phyloP scores from a whole-genome alignment of 1,284 basidiomycete species.

The Butyriboletus appendiculatus region DNA sequence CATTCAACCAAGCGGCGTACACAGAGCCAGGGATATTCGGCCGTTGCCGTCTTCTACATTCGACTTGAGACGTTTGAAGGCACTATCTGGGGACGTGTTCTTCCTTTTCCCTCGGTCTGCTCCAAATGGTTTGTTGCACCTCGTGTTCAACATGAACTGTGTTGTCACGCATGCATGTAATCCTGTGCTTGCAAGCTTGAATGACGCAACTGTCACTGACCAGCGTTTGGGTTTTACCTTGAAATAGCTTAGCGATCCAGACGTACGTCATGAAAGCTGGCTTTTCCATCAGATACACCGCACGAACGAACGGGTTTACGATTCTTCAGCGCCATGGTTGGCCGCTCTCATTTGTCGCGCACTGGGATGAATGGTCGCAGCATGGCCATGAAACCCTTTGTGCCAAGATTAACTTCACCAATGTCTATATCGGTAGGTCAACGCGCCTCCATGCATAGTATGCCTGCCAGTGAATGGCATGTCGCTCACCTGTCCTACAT shows the following conservation, averaged over 20 bases:
- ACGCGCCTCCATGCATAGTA: constrained; percentile 17
- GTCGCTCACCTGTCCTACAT: constrained; percentile 17
- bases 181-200: constrained; percentile 12
- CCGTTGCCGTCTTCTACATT: constrained; percentile 3
- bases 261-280: constrained; percentile 24
- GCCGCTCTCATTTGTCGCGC: constrained; percentile 13
- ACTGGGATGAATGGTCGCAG: constrained; percentile 14
- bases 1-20: background rate
- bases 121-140: constrained; percentile 20
- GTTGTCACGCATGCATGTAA: constrained; percentile 15
- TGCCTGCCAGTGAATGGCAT: constrained; percentile 19
- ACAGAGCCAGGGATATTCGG: background rate
- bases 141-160: constrained; percentile 29
- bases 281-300: constrained; percentile 5
- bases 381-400: constrained; percentile 16
- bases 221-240: constrained; percentile 27
- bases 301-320: constrained; percentile 13
- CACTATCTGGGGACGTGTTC: constrained; percentile 1
- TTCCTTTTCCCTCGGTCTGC: constrained; percentile 8
- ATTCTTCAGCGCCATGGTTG: constrained; percentile 10
- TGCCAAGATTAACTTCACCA: constrained; percentile 17
- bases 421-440: constrained; percentile 26
- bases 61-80: constrained; percentile 9
- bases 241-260: constrained; percentile 14
- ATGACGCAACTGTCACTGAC: constrained; percentile 10